Evolutionary conservation across 768 basidiomycete species (phyloP), one percentile per base, ranked within the genome.

Genomic region (Trametes coccinea): DNA sequence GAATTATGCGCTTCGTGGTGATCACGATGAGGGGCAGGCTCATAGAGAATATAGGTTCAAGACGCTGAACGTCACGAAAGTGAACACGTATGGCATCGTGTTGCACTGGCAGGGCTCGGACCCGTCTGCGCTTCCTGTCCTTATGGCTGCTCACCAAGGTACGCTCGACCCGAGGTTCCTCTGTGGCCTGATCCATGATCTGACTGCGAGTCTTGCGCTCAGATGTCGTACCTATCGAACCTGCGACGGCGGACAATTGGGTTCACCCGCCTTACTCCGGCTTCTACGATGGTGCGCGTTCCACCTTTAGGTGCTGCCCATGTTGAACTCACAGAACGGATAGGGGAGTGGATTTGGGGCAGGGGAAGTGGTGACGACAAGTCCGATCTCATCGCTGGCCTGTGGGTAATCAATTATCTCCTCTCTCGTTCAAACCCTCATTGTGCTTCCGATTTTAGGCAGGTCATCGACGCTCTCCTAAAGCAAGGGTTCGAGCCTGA

Each of bases 61-160:
- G 11, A 74, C 72, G n/a, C 74, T 88, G n/a, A 62, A 76, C 40
- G 74, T 87, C 59, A 82, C 82, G 6, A 76, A 77, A 59, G 81
- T 89, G 50, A 86, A 86, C 65, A 85, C 80, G 0, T 87, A 83
- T 51, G 86, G 82, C 0, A 76, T 88, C 10, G 73, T 88, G 2
- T 83, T 83, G 65, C 80, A 82, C 46, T 88, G 85, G 85, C 73
- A 80, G 46, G 87, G 86, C 6, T 74, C 77, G 11, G 75, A 83
- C 53, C 56, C 74, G 14, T 62, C 71, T 6, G 70, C 82, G 41
- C 85, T 85, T 64, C 88, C 86, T 0, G 66, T 87, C 1, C 71
- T 88, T 10, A 72, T 84, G 37, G 72, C 79, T 9, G 82, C 80
- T 14, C 83, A 85, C 63, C 82, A 84, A 72, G 84, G 82, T 79